Percentiles rank a stretch among this genome's conserved stretches.
Conservation (phyloP, 306 rosid genomes). For the Lagenaria siceraria region DNA sequence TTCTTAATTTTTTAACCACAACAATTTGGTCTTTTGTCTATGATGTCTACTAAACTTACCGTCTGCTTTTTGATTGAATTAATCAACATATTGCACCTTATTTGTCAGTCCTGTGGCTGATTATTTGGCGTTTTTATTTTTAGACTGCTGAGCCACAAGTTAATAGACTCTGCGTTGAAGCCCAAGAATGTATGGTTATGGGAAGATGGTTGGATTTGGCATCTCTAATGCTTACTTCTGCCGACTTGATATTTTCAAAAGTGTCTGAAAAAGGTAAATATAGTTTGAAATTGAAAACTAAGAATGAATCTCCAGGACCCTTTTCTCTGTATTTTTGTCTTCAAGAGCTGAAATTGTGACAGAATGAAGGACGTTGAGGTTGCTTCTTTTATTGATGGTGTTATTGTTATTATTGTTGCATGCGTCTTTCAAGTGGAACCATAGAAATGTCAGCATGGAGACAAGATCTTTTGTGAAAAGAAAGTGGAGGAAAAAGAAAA, state of each 20-base stretch:
- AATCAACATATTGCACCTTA: neutral
- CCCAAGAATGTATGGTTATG: slow-evolving; percentile 51
- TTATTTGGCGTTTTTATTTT: slow-evolving; percentile 4
- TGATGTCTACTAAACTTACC: neutral
- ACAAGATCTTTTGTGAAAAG: neutral
- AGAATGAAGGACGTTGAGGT: neutral
- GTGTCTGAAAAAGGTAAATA: slow-evolving; percentile 80
- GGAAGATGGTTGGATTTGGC: slow-evolving; percentile 81
- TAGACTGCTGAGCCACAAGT: slow-evolving; percentile 86
- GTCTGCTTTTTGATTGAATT: neutral
- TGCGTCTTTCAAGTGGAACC: neutral
- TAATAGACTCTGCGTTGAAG: slow-evolving; percentile 60
- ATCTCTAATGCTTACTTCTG: slow-evolving; percentile 71
- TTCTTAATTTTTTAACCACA: neutral
- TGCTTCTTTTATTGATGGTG: neutral
- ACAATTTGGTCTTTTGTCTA: neutral
- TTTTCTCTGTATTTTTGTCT: neutral
- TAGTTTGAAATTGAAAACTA: neutral
- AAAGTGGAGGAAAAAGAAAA: neutral
- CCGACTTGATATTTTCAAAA: slow-evolving; percentile 79
- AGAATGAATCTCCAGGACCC: neutral
- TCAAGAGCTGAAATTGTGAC: neutral
- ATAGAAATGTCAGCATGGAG: no score
- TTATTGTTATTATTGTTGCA: neutral
- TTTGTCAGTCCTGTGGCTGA: neutral